Evolutionary conservation across 164 flowering plant genomes (phyloP).

Genomic region (Vitis labrusca): DNA sequence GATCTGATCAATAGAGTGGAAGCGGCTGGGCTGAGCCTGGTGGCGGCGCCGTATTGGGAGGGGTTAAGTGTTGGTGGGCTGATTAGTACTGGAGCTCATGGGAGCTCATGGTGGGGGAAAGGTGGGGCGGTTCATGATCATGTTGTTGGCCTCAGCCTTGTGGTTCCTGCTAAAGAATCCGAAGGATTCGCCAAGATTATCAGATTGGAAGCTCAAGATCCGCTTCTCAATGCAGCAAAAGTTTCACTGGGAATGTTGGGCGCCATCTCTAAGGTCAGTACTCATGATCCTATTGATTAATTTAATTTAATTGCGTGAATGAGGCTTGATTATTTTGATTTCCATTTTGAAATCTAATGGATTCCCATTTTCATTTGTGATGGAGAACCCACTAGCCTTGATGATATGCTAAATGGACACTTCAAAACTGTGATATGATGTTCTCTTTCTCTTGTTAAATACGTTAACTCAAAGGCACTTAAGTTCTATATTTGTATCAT

Average conservation of each 20-base stretch:
- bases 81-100: conserved; percentile 77
- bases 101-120: conserved; percentile 90
- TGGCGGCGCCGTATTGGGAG: conserved; percentile 88
- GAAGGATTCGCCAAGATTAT: conserved; percentile 65
- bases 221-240: conserved; percentile 57
- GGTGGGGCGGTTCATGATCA: conserved; percentile 87
- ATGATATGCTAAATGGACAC: too few relatives aligned
- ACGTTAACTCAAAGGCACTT: too few relatives aligned
- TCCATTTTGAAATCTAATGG: too few relatives aligned
- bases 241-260: conserved; percentile 77
- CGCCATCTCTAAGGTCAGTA: conserved; percentile 75
- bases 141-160: conserved; percentile 58
- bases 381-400: too few relatives aligned
- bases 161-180: conserved; percentile 55
- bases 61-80: conserved; percentile 88
- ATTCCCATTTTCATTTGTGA: too few relatives aligned
- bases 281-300: neutral
- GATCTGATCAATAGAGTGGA: conserved; percentile 61
- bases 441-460: too few relatives aligned
- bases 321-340: too few relatives aligned
- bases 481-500: too few relatives aligned
- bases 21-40: conserved; percentile 63
- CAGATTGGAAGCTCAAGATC: conserved; percentile 31
- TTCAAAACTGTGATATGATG: too few relatives aligned
- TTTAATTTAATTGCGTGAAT: too few relatives aligned